Conservation (phyloP, 2,329 filamentous ascomycete genomes). For the Trichophyton schoenleinii region DNA sequence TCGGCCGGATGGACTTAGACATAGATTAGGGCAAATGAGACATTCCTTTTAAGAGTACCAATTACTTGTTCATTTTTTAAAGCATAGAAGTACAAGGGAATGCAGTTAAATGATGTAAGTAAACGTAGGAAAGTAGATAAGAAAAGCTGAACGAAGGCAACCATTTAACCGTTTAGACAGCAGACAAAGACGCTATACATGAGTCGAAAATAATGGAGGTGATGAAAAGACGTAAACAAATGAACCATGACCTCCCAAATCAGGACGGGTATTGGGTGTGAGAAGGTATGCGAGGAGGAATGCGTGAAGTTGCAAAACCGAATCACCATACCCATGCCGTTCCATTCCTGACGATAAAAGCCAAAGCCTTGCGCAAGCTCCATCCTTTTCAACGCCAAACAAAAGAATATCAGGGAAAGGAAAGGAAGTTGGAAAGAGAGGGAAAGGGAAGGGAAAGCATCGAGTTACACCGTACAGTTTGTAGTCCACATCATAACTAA, state of each 20-base stretch:
- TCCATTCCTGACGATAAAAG: background rate
- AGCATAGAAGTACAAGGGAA: too few relatives aligned
- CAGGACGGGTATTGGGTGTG: background rate
- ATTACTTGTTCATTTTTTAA: too few relatives aligned
- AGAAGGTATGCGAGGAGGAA: background rate
- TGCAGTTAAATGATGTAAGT: too few relatives aligned
- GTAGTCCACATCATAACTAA: background rate
- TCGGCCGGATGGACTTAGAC: background rate
- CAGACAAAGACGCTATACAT: background rate
- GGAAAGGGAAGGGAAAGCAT: background rate
- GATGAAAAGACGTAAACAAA: background rate
- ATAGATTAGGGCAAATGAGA: too few relatives aligned
- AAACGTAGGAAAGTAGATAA: background rate
- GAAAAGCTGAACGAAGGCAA: background rate
- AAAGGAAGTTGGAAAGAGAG: background rate
- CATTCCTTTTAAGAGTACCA: too few relatives aligned
- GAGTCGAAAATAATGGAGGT: background rate
- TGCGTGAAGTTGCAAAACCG: background rate
- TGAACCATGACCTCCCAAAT: background rate
- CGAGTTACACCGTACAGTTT: background rate
- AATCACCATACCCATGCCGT: slow-evolving; percentile 1
- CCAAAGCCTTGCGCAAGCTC: background rate
- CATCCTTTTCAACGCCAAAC: slow-evolving; percentile 3
- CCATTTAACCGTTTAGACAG: background rate
- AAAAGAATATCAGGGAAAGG: background rate